A percentile compares a stretch with the other conserved stretches of the same genome.
phyloP scores from a whole-genome alignment of 2,329 filamentous ascomycete genomes.

The Scytalidium sp. region DNA sequence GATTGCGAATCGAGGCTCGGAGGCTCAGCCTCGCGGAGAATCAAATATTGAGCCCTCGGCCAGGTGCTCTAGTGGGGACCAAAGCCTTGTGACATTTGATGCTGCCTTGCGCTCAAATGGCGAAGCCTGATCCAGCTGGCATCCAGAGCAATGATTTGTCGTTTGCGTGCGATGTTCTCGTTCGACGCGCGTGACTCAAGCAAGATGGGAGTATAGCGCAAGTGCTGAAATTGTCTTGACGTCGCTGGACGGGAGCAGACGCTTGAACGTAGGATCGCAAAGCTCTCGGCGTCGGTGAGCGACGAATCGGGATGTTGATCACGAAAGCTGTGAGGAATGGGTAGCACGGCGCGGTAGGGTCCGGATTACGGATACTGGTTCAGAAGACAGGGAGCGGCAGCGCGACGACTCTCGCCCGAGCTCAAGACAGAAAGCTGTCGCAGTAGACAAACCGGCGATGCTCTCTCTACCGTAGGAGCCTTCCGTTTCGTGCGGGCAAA shows the following conservation, averaged over 20 bases:
- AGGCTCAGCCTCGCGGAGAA: too few relatives aligned
- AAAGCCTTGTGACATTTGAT: conserved; percentile 17
- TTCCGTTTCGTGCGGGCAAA: not conserved
- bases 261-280: not conserved
- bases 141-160: not conserved
- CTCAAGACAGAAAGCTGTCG: not conserved
- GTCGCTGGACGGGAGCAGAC: not conserved
- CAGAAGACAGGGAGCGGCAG: not conserved
- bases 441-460: not conserved
- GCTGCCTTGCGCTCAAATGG: conserved; percentile 13
- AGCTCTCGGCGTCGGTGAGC: not conserved
- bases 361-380: not conserved
- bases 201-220: not conserved
- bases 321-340: not conserved
- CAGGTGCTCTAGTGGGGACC: conserved; percentile 10
- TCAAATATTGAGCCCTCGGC: conserved; percentile 16
- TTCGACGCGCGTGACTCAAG: not conserved
- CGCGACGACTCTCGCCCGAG: not conserved
- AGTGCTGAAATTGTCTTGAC: not conserved
- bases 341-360: not conserved
- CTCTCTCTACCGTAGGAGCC: not conserved
- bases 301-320: not conserved
- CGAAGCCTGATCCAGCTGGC: conserved; percentile 17
- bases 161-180: not conserved
- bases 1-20: too few relatives aligned